phyloP scores from a whole-genome alignment of 441 rosid genomes.

The Lepidium campestre region DNA sequence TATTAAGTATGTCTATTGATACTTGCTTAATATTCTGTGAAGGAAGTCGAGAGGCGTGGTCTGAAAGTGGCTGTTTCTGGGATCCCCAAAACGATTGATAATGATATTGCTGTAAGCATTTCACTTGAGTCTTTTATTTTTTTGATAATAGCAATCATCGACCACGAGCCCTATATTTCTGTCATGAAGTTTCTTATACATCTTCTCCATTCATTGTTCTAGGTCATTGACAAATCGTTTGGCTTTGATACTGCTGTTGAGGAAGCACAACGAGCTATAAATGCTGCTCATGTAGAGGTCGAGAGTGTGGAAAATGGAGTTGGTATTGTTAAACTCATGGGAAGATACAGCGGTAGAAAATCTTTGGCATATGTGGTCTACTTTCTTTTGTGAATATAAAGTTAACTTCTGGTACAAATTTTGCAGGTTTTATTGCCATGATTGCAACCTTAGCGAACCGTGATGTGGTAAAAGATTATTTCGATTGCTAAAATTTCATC shows the following conservation, averaged over 20 bases:
- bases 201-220: constrained; percentile 7
- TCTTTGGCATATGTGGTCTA: constrained; percentile 3
- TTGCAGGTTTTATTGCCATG: constrained; percentile 67
- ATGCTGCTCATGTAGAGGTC: constrained; percentile 79
- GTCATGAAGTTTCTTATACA: constrained; percentile 3
- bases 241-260: constrained; percentile 76
- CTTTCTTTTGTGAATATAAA: neutral
- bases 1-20: neutral
- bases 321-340: constrained; percentile 73
- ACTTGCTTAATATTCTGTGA: constrained; percentile 24
- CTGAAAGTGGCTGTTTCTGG: constrained; percentile 70
- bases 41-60: constrained; percentile 77
- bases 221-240: constrained; percentile 76
- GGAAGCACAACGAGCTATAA: constrained; percentile 75
- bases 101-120: constrained; percentile 64
- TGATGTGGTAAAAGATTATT: constrained; percentile 56
- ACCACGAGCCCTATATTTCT: too few relatives aligned
- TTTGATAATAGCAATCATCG: too few relatives aligned
- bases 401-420: neutral
- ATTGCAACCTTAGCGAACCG: constrained; percentile 70
- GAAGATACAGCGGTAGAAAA: constrained; percentile 64
- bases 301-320: constrained; percentile 76
- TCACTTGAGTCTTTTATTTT: too few relatives aligned
- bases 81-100: constrained; percentile 73
- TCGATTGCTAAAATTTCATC: neutral